Evolutionary conservation across 1,139 yeast species (phyloP).

Genomic region (Sugiyamaella novakii): DNA sequence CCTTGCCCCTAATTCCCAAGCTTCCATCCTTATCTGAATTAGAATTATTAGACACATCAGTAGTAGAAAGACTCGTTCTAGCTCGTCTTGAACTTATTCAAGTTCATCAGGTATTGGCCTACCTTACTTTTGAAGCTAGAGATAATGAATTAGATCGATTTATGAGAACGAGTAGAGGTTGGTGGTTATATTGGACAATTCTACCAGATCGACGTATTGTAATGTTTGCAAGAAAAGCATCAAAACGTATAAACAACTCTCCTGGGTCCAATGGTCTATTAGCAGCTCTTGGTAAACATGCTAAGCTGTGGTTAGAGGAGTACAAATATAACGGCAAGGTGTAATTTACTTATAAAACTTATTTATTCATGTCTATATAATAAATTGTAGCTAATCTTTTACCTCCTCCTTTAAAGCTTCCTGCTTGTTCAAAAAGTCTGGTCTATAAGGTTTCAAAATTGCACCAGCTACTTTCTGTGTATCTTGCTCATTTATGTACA

Average conservation of each 20-base stretch:
- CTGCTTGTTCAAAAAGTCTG: constrained; percentile 25
- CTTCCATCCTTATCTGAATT: constrained; percentile 26
- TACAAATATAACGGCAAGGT: constrained; percentile 36
- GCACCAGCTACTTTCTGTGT: constrained; percentile 57
- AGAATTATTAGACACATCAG: constrained; percentile 24
- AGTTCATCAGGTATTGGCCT: constrained; percentile 34
- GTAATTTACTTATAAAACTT: constrained; percentile 20
- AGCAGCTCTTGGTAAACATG: constrained; percentile 38
- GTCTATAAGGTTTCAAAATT: constrained; percentile 53
- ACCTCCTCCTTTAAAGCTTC: too few relatives aligned
- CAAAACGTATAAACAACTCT: constrained; percentile 23
- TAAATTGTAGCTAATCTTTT: too few relatives aligned
- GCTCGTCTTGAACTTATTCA: constrained; percentile 35
- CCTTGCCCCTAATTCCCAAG: constrained; percentile 34
- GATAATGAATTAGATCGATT: constrained; percentile 35
- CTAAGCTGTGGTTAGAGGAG: constrained; percentile 37
- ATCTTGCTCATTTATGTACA: constrained; percentile 57
- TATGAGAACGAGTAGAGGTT: constrained; percentile 35
- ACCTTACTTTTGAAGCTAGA: constrained; percentile 24
- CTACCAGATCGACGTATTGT: constrained; percentile 33
- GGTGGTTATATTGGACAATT: constrained; percentile 41
- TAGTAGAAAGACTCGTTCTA: constrained; percentile 21
- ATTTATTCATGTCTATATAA: constrained; percentile 10
- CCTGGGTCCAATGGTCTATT: constrained; percentile 31
- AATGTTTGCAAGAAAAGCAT: constrained; percentile 37